Conservation (phyloP, 805 yeast genomes). For the Scheffersomyces stipitis region DNA sequence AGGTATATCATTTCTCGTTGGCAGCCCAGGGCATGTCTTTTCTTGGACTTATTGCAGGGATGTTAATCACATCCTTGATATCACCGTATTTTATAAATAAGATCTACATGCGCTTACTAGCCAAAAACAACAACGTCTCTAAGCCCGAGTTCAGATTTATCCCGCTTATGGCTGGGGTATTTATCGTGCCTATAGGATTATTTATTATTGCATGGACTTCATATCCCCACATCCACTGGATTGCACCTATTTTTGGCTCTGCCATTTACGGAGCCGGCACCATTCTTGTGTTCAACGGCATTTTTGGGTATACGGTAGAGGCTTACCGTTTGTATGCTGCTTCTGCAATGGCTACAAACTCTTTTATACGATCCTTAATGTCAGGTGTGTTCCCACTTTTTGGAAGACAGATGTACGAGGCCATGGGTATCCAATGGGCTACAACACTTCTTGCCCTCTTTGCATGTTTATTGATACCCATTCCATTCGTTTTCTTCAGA, state of each 20-base stretch:
- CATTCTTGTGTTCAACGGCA: constrained; percentile 13
- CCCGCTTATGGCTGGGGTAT: constrained; percentile 12
- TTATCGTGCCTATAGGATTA: constrained; percentile 14
- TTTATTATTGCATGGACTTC: constrained; percentile 15
- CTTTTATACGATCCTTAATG: constrained; percentile 12
- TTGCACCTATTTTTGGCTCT: constrained; percentile 13
- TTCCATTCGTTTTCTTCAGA: constrained; percentile 11
- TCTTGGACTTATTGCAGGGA: constrained; percentile 11
- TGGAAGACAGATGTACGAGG: constrained; percentile 13
- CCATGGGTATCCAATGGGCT: constrained; percentile 14
- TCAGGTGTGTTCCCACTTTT: constrained; percentile 12
- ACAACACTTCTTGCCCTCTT: constrained; percentile 10
- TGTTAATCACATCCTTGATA: constrained; percentile 6
- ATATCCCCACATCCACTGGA: constrained; percentile 11
- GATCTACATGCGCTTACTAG: constrained; percentile 5
- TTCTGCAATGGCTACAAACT: constrained; percentile 15
- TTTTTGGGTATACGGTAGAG: constrained; percentile 13
- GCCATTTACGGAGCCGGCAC: constrained; percentile 12
- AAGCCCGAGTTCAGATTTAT: constrained; percentile 10
- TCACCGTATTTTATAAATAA: constrained; percentile 7
- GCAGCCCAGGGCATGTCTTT: constrained; percentile 12
- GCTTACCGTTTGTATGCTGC: constrained; percentile 14
- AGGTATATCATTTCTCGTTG: constrained; percentile 9
- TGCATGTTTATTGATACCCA: constrained; percentile 8
- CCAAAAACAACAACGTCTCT: constrained; percentile 6